A percentile compares a stretch with the other conserved stretches of the same genome.
Conservation (phyloP, 2,329 filamentous ascomycete genomes). For the Penicillium verrucosum region DNA sequence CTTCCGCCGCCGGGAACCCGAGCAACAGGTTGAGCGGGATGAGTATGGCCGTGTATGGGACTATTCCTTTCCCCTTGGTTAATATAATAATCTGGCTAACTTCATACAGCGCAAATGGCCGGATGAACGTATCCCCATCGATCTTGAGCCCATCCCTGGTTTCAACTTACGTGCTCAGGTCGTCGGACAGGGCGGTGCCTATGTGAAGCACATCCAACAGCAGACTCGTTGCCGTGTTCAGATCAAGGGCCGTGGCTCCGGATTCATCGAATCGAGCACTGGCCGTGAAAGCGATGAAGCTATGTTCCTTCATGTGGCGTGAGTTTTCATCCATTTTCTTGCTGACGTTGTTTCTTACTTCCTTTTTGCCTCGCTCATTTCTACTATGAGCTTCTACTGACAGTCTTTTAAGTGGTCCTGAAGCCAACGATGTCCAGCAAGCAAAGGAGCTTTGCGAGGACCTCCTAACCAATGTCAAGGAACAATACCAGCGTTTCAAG, state of each 20-base stretch:
- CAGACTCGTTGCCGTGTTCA: conserved; percentile 94
- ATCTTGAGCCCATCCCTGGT: conserved; percentile 83
- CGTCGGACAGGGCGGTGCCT: conserved; percentile 87
- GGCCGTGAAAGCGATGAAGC: conserved; percentile 87
- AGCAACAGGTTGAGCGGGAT: conserved; percentile 77
- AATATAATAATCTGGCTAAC: conserved; percentile 15
- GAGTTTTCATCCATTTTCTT: conserved; percentile 11
- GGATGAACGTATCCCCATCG: conserved; percentile 88
- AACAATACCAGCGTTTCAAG: conserved; percentile 91
- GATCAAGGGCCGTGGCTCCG: conserved; percentile 94
- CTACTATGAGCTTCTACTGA: conserved; percentile 5
- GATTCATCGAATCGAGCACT: conserved; percentile 87
- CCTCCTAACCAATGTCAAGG: conserved; percentile 77
- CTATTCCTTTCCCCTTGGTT: background rate
- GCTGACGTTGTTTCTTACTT: background rate
- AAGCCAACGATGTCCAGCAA: conserved; percentile 77
- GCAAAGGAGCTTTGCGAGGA: conserved; percentile 89
- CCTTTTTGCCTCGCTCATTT: background rate
- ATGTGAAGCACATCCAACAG: conserved; percentile 97
- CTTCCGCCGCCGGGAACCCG: conserved; percentile 77
- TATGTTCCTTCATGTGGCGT: conserved; percentile 97
- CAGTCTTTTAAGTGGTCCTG: conserved; percentile 65
- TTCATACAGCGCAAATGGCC: conserved; percentile 86
- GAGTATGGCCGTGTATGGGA: conserved; percentile 75
- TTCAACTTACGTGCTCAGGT: conserved; percentile 97